Evolutionary conservation across 2,329 filamentous ascomycete species (phyloP).

Genomic region (Aureobasidium lini): DNA sequence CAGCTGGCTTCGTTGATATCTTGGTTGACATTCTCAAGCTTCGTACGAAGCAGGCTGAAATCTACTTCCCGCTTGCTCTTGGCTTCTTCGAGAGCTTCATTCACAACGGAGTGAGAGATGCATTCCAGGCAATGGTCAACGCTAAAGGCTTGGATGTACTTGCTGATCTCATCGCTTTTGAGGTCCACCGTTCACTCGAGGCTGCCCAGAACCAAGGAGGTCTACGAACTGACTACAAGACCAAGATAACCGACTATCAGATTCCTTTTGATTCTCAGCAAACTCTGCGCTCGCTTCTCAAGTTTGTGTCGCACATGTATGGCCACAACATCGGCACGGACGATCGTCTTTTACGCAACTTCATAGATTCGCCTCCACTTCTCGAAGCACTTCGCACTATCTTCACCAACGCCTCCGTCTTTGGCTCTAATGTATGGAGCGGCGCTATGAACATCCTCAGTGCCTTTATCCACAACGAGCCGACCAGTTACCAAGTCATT

Average conservation of each 20-base stretch:
- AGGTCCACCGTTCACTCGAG: conserved; percentile 63
- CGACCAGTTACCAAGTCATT: conserved; percentile 93
- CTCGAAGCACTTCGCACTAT: conserved; percentile 72
- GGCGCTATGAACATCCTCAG: conserved; percentile 86
- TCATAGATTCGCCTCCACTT: conserved; percentile 87
- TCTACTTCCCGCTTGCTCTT: conserved; percentile 75
- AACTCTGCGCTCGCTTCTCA: conserved; percentile 86
- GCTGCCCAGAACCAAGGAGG: conserved; percentile 62
- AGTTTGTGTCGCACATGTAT: conserved; percentile 96
- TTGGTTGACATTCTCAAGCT: conserved; percentile 82
- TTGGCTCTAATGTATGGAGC: conserved; percentile 92
- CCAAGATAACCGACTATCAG: conserved; percentile 81
- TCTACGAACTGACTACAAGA: conserved; percentile 64
- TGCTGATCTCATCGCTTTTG: conserved; percentile 74
- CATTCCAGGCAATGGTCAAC: conserved; percentile 73
- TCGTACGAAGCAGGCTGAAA: conserved; percentile 71
- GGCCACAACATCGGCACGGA: conserved; percentile 69
- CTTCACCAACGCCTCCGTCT: conserved; percentile 69
- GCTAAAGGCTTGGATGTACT: conserved; percentile 84
- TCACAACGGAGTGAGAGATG: conserved; percentile 68
- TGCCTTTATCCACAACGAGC: conserved; percentile 97
- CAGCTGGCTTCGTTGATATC: conserved; percentile 81
- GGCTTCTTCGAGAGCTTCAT: conserved; percentile 84
- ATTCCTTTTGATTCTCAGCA: conserved; percentile 92
- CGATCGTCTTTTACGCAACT: conserved; percentile 80